phyloP scores from a whole-genome alignment of 108 stramenopile species.

The Cylindrotheca closterium region DNA sequence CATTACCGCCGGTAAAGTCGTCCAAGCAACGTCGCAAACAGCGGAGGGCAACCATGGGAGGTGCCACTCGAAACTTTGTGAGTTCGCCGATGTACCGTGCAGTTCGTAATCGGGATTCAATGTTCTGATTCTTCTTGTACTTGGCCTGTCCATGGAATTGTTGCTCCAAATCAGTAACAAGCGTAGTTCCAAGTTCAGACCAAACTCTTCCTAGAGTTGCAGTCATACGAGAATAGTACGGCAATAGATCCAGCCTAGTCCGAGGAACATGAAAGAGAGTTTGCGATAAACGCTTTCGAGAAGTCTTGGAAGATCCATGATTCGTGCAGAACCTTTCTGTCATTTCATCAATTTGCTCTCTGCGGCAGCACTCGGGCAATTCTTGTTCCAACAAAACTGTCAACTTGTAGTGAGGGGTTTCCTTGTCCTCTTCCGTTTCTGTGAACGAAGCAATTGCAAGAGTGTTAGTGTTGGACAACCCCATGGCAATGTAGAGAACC shows the following conservation, averaged over 20 bases:
- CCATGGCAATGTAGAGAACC: conserved; percentile 11
- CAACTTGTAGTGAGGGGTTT: conserved; percentile 85
- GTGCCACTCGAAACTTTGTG: conserved; percentile 92
- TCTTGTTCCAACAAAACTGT: conserved; percentile 88
- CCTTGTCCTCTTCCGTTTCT: conserved; percentile 61
- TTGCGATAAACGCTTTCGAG: conserved; percentile 77
- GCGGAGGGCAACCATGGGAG: conserved; percentile 87
- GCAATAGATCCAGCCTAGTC: conserved; percentile 80
- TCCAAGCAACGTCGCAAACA: conserved; percentile 80
- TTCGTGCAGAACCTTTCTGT: conserved; percentile 83
- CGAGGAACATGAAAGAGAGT: conserved; percentile 86
- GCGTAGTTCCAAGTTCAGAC: conserved; percentile 56
- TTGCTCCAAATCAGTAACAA: conserved; percentile 72
- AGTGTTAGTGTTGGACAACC: conserved; percentile 4
- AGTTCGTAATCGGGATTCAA: conserved; percentile 82
- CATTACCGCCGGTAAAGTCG: conserved; percentile 86
- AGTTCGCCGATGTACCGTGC: conserved; percentile 91
- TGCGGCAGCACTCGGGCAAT: conserved; percentile 84
- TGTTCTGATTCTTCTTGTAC: conserved; percentile 80
- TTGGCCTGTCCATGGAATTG: conserved; percentile 87
- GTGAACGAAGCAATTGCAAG: background rate
- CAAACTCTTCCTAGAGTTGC: conserved; percentile 79
- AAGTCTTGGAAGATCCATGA: conserved; percentile 74
- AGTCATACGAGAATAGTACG: conserved; percentile 88
- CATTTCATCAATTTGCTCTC: conserved; percentile 88